A percentile compares a stretch with the other conserved stretches of the same genome.
Evolutionary conservation across 2,329 filamentous ascomycete species (phyloP).

Genomic region (Sphaerostilbella broomeana): DNA sequence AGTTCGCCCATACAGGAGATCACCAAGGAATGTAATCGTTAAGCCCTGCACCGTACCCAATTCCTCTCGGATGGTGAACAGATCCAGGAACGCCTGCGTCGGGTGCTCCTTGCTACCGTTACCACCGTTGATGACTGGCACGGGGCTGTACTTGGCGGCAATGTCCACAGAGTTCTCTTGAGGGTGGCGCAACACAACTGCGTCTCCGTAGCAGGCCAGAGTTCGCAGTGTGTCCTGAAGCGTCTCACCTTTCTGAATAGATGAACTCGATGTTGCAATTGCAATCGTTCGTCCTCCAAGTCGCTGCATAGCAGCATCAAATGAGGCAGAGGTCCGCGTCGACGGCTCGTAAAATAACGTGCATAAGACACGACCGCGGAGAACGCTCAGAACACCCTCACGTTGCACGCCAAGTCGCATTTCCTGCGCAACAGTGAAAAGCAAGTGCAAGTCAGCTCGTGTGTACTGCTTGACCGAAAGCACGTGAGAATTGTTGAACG

Average conservation of each 20-base stretch:
- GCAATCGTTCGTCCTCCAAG: constrained; percentile 81
- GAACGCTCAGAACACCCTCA: constrained; percentile 78
- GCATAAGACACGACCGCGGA: constrained; percentile 79
- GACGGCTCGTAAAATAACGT: constrained; percentile 98
- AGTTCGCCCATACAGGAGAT: constrained; percentile 86
- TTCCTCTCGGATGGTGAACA: constrained; percentile 98
- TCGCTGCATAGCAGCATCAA: constrained; percentile 97
- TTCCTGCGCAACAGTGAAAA: constrained; percentile 95
- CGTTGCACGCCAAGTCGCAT: constrained; percentile 94
- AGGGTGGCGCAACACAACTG: constrained; percentile 91
- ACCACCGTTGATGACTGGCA: constrained; percentile 94
- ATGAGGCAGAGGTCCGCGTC: constrained; percentile 89
- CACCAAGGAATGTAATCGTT: constrained; percentile 92
- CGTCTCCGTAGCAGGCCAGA: constrained; percentile 88
- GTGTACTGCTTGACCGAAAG: constrained; percentile 88
- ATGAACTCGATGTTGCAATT: constrained; percentile 77
- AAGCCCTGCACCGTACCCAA: constrained; percentile 90
- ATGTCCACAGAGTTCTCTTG: constrained; percentile 72
- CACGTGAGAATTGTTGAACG: constrained; percentile 85
- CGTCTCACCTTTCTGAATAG: constrained; percentile 88
- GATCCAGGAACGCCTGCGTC: constrained; percentile 92
- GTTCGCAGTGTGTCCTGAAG: constrained; percentile 92
- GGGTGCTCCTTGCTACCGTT: constrained; percentile 96
- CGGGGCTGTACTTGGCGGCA: constrained; percentile 78
- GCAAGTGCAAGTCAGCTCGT: constrained; percentile 78